Conservation (phyloP, 208 protist species). For the Lotmaria passim region DNA sequence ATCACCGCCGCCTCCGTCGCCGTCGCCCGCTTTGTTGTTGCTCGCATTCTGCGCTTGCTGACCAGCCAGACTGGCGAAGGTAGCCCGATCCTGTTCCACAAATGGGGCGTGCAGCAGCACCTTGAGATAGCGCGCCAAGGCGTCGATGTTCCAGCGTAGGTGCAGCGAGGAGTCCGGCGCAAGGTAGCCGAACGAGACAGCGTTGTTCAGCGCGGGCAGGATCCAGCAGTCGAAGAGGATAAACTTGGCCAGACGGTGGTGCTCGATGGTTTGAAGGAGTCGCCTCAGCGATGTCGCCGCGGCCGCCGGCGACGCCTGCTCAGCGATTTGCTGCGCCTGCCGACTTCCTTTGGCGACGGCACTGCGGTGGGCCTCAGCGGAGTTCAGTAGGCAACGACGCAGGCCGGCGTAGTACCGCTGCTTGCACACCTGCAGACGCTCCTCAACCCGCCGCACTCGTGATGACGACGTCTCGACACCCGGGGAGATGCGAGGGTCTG, state of each 20-base stretch:
- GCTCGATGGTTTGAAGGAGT: slow-evolving; percentile 76
- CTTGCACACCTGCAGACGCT: slow-evolving; percentile 31
- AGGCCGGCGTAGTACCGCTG: slow-evolving; percentile 34
- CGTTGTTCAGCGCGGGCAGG: slow-evolving; percentile 82
- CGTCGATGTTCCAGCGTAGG: slow-evolving; percentile 88
- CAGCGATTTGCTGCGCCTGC: slow-evolving; percentile 36
- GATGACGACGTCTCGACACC: neutral
- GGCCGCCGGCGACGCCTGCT: slow-evolving; percentile 27
- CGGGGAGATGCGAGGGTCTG: neutral
- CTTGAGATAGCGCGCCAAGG: slow-evolving; percentile 89
- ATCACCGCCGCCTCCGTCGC: neutral
- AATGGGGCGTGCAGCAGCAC: slow-evolving; percentile 84
- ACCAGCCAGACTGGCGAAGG: slow-evolving; percentile 18
- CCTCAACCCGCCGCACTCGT: slow-evolving; percentile 20
- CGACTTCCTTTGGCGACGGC: slow-evolving; percentile 41
- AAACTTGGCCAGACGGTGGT: slow-evolving; percentile 81
- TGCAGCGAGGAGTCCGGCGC: slow-evolving; percentile 69
- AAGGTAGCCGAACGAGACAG: slow-evolving; percentile 66
- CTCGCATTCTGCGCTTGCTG: neutral
- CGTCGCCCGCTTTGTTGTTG: slow-evolving; percentile 1
- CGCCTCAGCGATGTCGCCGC: slow-evolving; percentile 36
- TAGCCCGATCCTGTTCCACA: slow-evolving; percentile 29
- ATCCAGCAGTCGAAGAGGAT: slow-evolving; percentile 92
- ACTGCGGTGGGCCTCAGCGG: neutral
- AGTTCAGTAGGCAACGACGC: slow-evolving; percentile 8